These are phyloP conservation scores for Cytospora piceae DNA, from an alignment of 2,329 filamentous ascomycete species.

Conservation along the genomic window DNA sequence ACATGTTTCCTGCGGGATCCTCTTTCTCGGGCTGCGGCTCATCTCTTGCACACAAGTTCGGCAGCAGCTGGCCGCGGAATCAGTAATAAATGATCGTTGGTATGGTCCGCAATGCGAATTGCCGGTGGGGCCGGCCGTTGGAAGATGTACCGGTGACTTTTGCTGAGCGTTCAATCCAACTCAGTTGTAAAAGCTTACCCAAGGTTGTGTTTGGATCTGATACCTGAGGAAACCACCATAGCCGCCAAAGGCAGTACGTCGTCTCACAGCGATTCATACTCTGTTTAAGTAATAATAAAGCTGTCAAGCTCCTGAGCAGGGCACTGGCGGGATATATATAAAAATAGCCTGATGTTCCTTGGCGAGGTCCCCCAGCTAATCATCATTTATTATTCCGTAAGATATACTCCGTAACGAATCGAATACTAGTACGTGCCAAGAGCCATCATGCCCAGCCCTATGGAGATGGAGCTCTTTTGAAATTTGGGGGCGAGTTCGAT, in stretches of 20 bases:
- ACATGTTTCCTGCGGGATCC: background rate
- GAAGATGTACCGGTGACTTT: too few relatives aligned
- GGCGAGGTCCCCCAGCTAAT: too few relatives aligned
- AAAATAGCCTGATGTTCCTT: background rate
- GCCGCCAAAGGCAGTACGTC: too few relatives aligned
- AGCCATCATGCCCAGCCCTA: constrained; percentile 16
- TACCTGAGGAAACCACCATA: too few relatives aligned
- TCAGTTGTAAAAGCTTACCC: too few relatives aligned
- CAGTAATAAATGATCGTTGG: background rate
- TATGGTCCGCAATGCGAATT: too few relatives aligned
- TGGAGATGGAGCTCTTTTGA: constrained; percentile 20
- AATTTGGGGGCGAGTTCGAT: constrained; percentile 18
- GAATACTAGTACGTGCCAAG: constrained; percentile 8
- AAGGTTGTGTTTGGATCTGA: too few relatives aligned
- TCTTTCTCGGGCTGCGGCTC: background rate
- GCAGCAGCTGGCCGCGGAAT: background rate
- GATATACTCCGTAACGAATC: too few relatives aligned
- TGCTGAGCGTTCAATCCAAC: background rate
- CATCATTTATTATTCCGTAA: too few relatives aligned
- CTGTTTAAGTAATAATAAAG: too few relatives aligned
- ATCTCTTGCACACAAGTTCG: background rate
- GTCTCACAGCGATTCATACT: too few relatives aligned
- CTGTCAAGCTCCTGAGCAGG: background rate
- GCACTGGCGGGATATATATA: constrained; percentile 14
- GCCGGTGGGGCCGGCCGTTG: too few relatives aligned